Conservation (phyloP, 257 asterid genomes). For the Solanum etuberosum region DNA sequence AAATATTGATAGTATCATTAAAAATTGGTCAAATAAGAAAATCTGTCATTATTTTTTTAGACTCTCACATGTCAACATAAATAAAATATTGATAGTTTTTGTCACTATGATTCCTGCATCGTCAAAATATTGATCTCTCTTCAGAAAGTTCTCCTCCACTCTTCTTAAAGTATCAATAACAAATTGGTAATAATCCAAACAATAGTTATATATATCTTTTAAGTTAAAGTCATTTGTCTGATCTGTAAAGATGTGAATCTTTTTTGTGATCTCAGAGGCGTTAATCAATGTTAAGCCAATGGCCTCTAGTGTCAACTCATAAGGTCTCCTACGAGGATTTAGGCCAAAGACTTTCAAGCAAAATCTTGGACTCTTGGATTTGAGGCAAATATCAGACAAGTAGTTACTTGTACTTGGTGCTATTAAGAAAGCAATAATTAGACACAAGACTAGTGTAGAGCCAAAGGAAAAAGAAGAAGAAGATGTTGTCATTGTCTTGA, state of each 20-base stretch:
- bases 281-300: not conserved
- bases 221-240: not conserved
- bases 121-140: not conserved
- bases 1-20: no score
- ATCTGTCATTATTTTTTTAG: no score
- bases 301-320: not conserved
- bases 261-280: not conserved
- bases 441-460: not conserved
- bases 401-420: not conserved
- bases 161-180: not conserved
- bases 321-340: not conserved
- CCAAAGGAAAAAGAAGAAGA: not conserved
- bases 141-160: not conserved
- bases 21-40: no score
- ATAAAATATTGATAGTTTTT: no score
- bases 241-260: not conserved
- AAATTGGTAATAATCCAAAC: not conserved
- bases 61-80: no score
- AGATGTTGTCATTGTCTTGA: not conserved
- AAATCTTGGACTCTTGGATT: not conserved
- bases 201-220: not conserved
- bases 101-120: not conserved
- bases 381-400: not conserved
- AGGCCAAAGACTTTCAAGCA: not conserved
- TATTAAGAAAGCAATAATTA: not conserved